phyloP scores from a whole-genome alignment of 331 rosid genomes.

The Pyracantha coccinea region DNA sequence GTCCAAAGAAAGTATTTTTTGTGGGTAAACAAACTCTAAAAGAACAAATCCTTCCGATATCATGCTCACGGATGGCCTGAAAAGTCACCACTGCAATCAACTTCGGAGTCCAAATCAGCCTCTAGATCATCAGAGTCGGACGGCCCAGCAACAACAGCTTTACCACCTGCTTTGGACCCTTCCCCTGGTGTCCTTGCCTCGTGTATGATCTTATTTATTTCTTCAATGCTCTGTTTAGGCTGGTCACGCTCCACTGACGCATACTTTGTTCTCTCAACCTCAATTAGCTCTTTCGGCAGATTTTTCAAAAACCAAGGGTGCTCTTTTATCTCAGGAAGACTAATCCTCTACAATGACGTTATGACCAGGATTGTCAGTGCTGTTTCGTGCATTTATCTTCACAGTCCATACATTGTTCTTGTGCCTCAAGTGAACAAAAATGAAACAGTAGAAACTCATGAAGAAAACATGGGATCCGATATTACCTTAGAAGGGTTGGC shows the following conservation, averaged over 20 bases:
- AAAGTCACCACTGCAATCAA: slow-evolving; percentile 41
- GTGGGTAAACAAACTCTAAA: not conserved
- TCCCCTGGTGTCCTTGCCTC: slow-evolving; percentile 57
- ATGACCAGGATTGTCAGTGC: not conserved
- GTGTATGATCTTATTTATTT: slow-evolving; percentile 44
- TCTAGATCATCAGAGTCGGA: slow-evolving; percentile 32
- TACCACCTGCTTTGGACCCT: slow-evolving; percentile 34
- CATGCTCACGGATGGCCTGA: slow-evolving; percentile 12
- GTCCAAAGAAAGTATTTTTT: not conserved
- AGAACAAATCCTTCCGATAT: not conserved
- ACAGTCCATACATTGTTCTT: not conserved
- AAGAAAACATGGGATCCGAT: too few species aligned
- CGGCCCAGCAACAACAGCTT: slow-evolving; percentile 26
- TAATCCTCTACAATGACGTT: slow-evolving; percentile 48
- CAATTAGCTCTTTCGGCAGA: slow-evolving; percentile 51
- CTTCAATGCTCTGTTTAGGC: slow-evolving; percentile 58
- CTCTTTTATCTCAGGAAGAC: slow-evolving; percentile 64
- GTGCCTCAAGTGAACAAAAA: not conserved
- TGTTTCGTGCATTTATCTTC: not conserved
- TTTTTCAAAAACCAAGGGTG: slow-evolving; percentile 80
- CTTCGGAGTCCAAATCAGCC: slow-evolving; percentile 38
- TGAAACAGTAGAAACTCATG: not conserved
- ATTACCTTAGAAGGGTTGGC: slow-evolving; percentile 75
- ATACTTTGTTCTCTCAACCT: slow-evolving; percentile 38
- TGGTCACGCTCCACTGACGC: slow-evolving; percentile 22